phyloP scores from a whole-genome alignment of 2,329 filamentous ascomycete genomes.

The Aspergillus sp. region DNA sequence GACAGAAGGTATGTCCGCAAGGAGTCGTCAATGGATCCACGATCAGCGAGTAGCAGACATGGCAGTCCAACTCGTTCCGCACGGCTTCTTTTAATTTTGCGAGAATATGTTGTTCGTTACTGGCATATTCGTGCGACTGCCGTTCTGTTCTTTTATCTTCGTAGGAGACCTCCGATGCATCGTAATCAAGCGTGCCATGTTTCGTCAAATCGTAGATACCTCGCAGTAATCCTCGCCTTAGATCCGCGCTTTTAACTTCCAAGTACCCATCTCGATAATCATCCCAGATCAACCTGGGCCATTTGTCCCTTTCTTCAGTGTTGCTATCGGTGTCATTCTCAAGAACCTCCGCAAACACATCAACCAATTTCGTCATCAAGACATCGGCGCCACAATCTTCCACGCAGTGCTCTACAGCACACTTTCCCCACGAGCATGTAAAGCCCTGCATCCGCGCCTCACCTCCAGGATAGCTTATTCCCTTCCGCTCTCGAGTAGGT shows the following conservation, averaged over 20 bases:
- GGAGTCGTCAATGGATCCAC: slow-evolving; percentile 77
- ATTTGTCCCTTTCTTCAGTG: slow-evolving; percentile 24
- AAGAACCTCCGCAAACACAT: slow-evolving; percentile 46
- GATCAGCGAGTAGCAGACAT: slow-evolving; percentile 79
- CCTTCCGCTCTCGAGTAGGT: slow-evolving; percentile 55
- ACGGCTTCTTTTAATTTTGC: slow-evolving; percentile 57
- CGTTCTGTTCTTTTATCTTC: slow-evolving; percentile 14
- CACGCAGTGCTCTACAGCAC: slow-evolving; percentile 66
- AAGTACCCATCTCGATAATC: slow-evolving; percentile 1
- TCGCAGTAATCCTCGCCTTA: slow-evolving; percentile 39
- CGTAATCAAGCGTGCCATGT: slow-evolving; percentile 54
- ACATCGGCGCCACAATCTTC: slow-evolving; percentile 76
- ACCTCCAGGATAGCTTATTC: slow-evolving; percentile 73
- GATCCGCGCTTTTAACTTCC: slow-evolving; percentile 4
- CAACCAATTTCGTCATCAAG: slow-evolving; percentile 66
- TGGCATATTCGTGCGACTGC: not conserved
- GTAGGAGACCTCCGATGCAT: slow-evolving; percentile 52
- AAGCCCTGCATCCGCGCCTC: slow-evolving; percentile 66
- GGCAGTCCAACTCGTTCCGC: slow-evolving; percentile 74
- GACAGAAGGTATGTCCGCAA: slow-evolving; percentile 89
- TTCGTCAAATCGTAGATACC: slow-evolving; percentile 64
- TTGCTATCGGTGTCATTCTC: slow-evolving; percentile 1
- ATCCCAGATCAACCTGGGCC: slow-evolving; percentile 25
- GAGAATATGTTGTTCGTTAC: slow-evolving; percentile 29
- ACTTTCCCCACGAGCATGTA: slow-evolving; percentile 60